phyloP scores from a whole-genome alignment of 306 rosid genomes.

The Bauhinia variegata region DNA sequence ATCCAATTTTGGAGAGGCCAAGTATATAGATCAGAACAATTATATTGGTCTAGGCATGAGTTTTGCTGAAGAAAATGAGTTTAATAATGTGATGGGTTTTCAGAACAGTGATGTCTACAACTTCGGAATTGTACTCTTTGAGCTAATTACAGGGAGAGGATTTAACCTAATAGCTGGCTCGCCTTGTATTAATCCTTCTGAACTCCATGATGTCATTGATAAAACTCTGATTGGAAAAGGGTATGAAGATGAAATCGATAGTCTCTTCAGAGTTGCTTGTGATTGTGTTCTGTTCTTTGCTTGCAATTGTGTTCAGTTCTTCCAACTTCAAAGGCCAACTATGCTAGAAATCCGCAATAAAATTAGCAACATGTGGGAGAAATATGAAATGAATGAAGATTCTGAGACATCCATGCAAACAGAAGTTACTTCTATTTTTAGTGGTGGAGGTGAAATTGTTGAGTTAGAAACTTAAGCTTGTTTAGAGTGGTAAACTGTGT shows the following conservation, averaged over 20 bases:
- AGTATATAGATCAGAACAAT: neutral
- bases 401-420: too few relatives aligned
- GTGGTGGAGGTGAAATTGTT: too few relatives aligned
- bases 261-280: neutral
- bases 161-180: neutral
- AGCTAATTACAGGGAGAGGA: conserved; percentile 9
- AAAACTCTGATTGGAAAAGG: neutral
- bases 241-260: conserved; percentile 1
- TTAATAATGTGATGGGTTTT: neutral
- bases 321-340: conserved; percentile 5
- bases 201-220: neutral
- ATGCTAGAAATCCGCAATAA: neutral
- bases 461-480: too few relatives aligned
- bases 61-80: too few relatives aligned
- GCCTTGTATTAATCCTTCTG: neutral
- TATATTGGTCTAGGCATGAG: too few relatives aligned
- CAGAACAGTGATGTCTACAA: conserved; percentile 17
- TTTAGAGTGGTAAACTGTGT: too few relatives aligned
- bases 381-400: neutral
- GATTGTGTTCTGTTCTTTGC: conserved; percentile 28
- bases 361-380: neutral
- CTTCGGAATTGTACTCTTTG: conserved; percentile 25
- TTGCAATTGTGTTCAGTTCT: too few relatives aligned
- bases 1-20: conserved; percentile 7
- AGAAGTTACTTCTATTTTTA: too few relatives aligned